Percentiles rank a stretch among this genome's conserved stretches.
phyloP scores from a whole-genome alignment of 305 asterid species.

The Vinca major region DNA sequence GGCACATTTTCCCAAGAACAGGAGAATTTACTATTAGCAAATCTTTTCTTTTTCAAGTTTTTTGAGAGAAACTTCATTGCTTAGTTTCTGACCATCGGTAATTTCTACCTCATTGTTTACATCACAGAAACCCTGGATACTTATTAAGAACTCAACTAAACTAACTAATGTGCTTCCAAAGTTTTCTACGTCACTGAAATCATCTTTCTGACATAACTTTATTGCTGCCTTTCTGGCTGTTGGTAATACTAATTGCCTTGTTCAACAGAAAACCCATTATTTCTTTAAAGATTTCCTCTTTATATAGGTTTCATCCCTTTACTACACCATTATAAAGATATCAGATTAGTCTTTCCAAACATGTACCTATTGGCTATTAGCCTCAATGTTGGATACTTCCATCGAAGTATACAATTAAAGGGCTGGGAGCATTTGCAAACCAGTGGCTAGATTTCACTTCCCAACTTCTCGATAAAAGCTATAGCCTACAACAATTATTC shows the following conservation, averaged over 20 bases:
- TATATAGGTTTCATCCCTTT: too few relatives aligned
- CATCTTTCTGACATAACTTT: background rate
- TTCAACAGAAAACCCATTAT: background rate
- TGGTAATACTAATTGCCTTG: background rate
- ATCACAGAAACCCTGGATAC: background rate
- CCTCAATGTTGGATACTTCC: background rate
- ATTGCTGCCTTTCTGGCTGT: background rate
- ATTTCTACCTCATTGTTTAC: background rate
- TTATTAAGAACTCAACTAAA: background rate
- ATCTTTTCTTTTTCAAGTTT: background rate
- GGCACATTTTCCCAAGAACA: conserved; percentile 1
- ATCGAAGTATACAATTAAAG: background rate
- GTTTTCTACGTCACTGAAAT: background rate
- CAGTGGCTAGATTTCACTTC: too few relatives aligned
- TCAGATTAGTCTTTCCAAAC: background rate
- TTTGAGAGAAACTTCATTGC: background rate
- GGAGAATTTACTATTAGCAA: background rate
- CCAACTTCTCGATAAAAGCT: background rate
- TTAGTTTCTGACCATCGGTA: background rate
- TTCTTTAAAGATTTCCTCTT: too few relatives aligned
- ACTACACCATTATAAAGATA: background rate
- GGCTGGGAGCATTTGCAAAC: background rate
- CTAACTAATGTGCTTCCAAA: background rate
- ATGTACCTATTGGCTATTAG: background rate
- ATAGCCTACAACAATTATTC: background rate